Base-by-base conservation (phyloP, 2,329 filamentous ascomycete species). In the Alternaria burnsii region DNA sequence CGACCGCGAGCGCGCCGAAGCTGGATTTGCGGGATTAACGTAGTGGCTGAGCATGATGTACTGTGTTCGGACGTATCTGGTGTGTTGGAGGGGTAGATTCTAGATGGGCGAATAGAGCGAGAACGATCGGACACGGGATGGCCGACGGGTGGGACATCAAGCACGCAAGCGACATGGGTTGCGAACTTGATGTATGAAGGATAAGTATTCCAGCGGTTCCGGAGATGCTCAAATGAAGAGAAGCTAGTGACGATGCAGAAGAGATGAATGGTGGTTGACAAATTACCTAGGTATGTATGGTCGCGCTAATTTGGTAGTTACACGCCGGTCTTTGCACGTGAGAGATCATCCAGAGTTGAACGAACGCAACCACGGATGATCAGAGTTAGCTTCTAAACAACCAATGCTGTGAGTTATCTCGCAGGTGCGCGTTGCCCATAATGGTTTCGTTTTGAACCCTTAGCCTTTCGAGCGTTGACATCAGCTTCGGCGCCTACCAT, bases 101-200 rank as follows among this genome's bases (percentile, higher is more conserved):
- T 9, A 20, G 24, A 9, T 28, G 10, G 24, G 46, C 46, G 46
- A 50, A 50, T 50, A 50, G 46, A 50, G 32, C 46, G 14, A 36
- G 46, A 22, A 14, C 46, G 32, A 50, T 50, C 46, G 30, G 30
- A 50, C 46, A 48, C 46, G 46, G 46, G 46, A 48, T 34, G 46
- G 24, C 46, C 46, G 46, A 48, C 18, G 18, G 12, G 46, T 48
- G 46, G 30, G 30, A 48, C 46, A 24, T 26, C 20, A 20, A 50
- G 46, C 46, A 50, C 46, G 46, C 32, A 50, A 50, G 46, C 20
- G 46, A 24, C 30, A 50, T 50, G 46, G 46, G 16, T 26, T 18
- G 32, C 32, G 20, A 26, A 36, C 20, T 24, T 32, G 18, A 50
- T n/a, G 20, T 38, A 50, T 22, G 12, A n/a, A 12, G 34, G 20